Base-by-base conservation (phyloP, 31 red algal species). In the Endocladia muricata region DNA sequence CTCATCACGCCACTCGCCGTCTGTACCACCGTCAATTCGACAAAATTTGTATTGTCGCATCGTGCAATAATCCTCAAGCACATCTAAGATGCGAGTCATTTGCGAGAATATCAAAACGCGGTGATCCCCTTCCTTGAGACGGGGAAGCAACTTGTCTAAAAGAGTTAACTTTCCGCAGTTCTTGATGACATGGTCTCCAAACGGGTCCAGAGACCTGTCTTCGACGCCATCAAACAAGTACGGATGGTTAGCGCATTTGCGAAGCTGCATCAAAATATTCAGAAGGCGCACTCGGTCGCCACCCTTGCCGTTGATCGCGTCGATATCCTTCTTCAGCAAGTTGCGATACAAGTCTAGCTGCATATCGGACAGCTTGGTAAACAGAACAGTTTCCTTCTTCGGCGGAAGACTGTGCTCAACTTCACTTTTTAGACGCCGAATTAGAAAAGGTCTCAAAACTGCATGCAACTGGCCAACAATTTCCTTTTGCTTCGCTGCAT, bases 261-360 rank as follows among this genome's bases (percentile, higher is more conserved):
- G 89, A 13, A 99, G 73, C 89, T 99, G 97, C 97, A 99, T 99
- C 47, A 99, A 88, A 37, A 99, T 94, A 70, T 99, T 99, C 35
- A 99, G 93, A 37, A 99, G 70, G 33, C 97, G 88, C 39, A 95
- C 93, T 49, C 93, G 93, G 74, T 99, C 97, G 23, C 97, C 97
- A 61, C 97, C 97, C 72, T 82, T 83, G 25, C 90, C 93, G 66
- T 95, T 99, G 42, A 99, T 96, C 29, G 93, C 97, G 57, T 96
- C 90, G 54, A 96, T 76, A 66, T 99, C 97, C 61, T 99, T 99
- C 70, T 94, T 96, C 74, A 99, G 73, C 64, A 99, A 66, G 48
- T 93, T 90, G 29, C 89, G 67, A 64, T 99, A 99, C 33, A 94
- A 63, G 19, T 91, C 77, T 1, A 91, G 86, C 55, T 99, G 97